These are phyloP conservation scores for Camellia sinensis DNA, from an alignment of 148 eudicot genomes.

Conservation along the genomic window DNA sequence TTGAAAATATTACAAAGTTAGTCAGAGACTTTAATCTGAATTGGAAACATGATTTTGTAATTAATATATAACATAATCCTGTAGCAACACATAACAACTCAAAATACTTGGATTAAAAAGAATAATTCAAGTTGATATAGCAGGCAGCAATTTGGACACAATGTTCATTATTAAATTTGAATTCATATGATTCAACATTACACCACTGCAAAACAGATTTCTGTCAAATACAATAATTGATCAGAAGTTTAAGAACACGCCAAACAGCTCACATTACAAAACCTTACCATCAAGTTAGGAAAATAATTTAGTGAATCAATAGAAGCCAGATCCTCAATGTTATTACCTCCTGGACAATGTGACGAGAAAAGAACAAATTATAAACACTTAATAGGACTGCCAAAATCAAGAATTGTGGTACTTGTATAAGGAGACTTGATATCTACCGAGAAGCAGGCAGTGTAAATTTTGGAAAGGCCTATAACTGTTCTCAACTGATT, in stretches of 20 bases:
- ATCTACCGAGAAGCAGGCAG: constrained; percentile 79
- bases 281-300: constrained; percentile 63
- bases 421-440: constrained; percentile 2
- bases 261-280: neutral
- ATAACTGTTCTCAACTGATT: constrained; percentile 18
- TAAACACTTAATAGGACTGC: constrained; percentile 3
- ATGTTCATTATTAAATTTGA: neutral
- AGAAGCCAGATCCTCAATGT: constrained; percentile 64
- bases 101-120: neutral
- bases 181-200: neutral
- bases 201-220: neutral
- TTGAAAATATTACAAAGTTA: neutral
- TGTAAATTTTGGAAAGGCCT: constrained; percentile 59
- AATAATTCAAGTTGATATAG: neutral
- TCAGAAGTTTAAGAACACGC: neutral
- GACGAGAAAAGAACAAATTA: constrained; percentile 19
- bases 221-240: neutral
- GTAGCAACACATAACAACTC: neutral
- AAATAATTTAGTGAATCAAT: constrained; percentile 74
- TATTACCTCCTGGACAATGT: constrained; percentile 63
- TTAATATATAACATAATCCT: neutral
- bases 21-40: neutral
- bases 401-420: neutral
- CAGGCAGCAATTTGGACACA: neutral
- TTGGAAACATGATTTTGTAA: neutral